Base-by-base conservation (phyloP, 2,329 filamentous ascomycete genomes). In the Anisogramma anomala region DNA sequence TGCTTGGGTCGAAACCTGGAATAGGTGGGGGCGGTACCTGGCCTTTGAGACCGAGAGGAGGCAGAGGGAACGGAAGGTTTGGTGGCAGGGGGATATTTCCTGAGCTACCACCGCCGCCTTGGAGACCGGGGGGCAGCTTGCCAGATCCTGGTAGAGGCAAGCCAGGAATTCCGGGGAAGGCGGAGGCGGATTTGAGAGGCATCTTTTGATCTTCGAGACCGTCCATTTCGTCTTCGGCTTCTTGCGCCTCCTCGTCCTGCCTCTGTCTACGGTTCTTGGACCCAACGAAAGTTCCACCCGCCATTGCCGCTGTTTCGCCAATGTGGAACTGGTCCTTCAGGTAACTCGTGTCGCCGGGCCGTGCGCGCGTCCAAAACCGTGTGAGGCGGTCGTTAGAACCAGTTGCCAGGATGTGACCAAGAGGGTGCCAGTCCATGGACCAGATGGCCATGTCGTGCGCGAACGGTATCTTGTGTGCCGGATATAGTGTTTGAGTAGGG, bases 301-400 rank as follows among this genome's bases (percentile, higher is more conserved):
- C 87, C 63, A 95, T 88, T 19, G 89, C 89, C 0, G 87, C 88
- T 6, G 84, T 79, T 61, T 95, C 88, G 36, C 91, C 91, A 48
- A 96, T 91, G 57, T 98, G 91, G 60, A 93, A 95, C 44, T 87
- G 77, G 63, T 98, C 91, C 55, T 88, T 87, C 62, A 85, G 74
- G 52, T 83, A 82, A 39, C 82, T 79, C n/a, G 72, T 74, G 51
- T 95, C 89, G 36, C 91, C 91, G 2, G 91, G 91, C 35, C 91
- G 72, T 13, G 86, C 77, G 31, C 91, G 80, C 3, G 88, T 87
- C 91, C 91, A 98, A 66, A 98, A 98, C 35, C 91, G 80, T 2
- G 91, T 96, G 47, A 94, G 88, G 30, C 91, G 82, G 59, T 98
- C 91, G 59, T 98, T 96, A 9, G 88, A 94, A 10, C 91, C 91